phyloP scores from a whole-genome alignment of 768 basidiomycete genomes.

The Kwoniella botswanensis region DNA sequence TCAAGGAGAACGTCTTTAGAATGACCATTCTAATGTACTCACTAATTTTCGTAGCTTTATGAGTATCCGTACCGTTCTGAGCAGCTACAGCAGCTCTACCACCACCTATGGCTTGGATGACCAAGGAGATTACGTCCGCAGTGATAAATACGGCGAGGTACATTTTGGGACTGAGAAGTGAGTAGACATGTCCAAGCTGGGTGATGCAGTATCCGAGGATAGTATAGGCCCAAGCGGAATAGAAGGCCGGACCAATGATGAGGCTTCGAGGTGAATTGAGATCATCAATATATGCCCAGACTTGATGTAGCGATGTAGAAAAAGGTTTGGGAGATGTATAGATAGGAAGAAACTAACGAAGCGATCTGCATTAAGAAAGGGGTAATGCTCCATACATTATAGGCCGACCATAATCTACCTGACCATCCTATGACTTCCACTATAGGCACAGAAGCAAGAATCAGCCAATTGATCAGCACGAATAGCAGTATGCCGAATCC shows the following conservation, averaged over 20 bases:
- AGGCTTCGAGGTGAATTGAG: constrained; percentile 31
- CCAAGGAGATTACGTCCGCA: constrained; percentile 49
- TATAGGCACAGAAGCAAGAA: not conserved
- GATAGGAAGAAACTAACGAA: constrained; percentile 29
- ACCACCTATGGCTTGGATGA: constrained; percentile 55
- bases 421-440: constrained; percentile 54
- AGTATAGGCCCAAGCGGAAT: constrained; percentile 54
- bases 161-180: constrained; percentile 35
- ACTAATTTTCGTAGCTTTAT: constrained; percentile 50
- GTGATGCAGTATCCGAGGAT: constrained; percentile 54
- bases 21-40: constrained; percentile 8
- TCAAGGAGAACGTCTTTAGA: no score
- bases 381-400: constrained; percentile 31
- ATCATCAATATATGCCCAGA: not conserved
- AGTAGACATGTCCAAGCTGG: constrained; percentile 45
- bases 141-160: constrained; percentile 52
- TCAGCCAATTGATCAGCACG: no score
- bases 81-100: constrained; percentile 47
- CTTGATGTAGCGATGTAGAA: no score
- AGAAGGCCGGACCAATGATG: constrained; percentile 57
- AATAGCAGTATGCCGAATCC: no score
- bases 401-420: constrained; percentile 47
- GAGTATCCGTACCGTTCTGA: constrained; percentile 32
- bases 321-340: not conserved
- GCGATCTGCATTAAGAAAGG: constrained; percentile 49